Evolutionary conservation across 805 yeast genomes (phyloP), one percentile per base, ranked within the genome.

Genomic region (Candida manassasensis): DNA sequence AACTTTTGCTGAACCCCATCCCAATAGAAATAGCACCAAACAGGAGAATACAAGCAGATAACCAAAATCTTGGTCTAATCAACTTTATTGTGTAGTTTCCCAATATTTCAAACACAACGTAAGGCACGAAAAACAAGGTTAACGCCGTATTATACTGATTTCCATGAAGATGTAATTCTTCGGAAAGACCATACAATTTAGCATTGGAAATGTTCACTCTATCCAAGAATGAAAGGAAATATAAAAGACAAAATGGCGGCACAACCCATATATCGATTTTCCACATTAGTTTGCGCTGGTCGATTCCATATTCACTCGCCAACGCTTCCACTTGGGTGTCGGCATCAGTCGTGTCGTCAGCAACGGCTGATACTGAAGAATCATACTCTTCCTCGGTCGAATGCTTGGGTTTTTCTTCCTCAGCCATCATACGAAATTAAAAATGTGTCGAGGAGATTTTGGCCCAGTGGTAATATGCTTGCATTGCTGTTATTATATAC

Each of bases 181-280:
- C 57, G 14, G 68, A 67, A 65, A 85, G 64, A 9, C 87, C 87
- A 50, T 83, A 84, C 37, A 81, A 73, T 40, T 77, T 77, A 6
- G 95, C 94, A 57, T 85, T 84, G 19, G 89, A 77, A 42, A 85
- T 82, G 55, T 85, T 85, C 39, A 84, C 89, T 55, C 94, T 69
- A 55, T 85, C 94, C 50, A 85, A 61, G 51, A 84, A 85, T 1
- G 90, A 81, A 42, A 84, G 69, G 55, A 85, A 76, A 50, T 85
- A 85, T 29, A 85, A 64, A 19, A 84, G 49, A 50, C 87, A 77
- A 44, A 85, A 81, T n/a, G 87, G 79, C 4, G 89, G 87, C 19
- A 84, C 79, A 26, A 84, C 79, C 41, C 84, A 75, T 1, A 76
- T 35, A 49, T 84, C 90, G 21, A 80, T 64, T 48, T 81, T 83